Evolutionary conservation across 2,329 filamentous ascomycete species (phyloP).

Genomic region (Ophiocordyceps camponoti-floridani): DNA sequence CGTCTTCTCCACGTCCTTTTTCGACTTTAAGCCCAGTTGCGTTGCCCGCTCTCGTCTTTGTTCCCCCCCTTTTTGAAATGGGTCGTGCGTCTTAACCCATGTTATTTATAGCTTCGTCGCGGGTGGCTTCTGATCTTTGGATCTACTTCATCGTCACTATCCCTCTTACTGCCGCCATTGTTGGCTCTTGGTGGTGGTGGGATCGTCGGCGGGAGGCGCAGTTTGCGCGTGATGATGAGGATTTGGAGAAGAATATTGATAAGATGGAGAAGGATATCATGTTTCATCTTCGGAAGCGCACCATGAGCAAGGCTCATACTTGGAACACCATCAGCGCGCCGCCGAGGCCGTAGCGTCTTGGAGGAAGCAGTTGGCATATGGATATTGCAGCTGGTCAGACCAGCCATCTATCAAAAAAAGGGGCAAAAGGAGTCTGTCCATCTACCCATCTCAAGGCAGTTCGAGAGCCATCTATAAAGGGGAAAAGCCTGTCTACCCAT

Average conservation of each 20-base stretch:
- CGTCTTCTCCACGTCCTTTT: slow-evolving; percentile 49
- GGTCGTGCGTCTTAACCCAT: neutral
- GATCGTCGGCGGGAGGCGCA: slow-evolving; percentile 29
- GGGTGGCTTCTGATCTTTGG: slow-evolving; percentile 26
- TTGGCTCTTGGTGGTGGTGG: slow-evolving; percentile 35
- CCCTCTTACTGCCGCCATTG: slow-evolving; percentile 36
- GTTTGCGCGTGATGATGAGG: slow-evolving; percentile 29
- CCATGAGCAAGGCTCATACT: slow-evolving; percentile 36
- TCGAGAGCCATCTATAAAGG: no score
- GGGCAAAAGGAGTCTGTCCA: no score
- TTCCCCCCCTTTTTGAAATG: neutral
- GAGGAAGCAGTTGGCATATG: no score
- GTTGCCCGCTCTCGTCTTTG: slow-evolving; percentile 10
- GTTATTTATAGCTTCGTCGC: neutral
- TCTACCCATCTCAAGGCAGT: no score
- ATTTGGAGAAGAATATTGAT: slow-evolving; percentile 35
- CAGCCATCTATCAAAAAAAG: neutral
- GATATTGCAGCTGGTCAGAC: no score
- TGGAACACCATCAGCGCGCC: slow-evolving; percentile 25
- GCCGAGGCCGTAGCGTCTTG: slow-evolving; percentile 4
- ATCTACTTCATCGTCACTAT: slow-evolving; percentile 45
- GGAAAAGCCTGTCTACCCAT: no score
- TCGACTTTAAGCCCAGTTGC: slow-evolving; percentile 34
- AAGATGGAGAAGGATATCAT: slow-evolving; percentile 40
- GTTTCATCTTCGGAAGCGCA: slow-evolving; percentile 34